Conservation (phyloP, 148 eudicot genomes). For the Rhododendron vialii region DNA sequence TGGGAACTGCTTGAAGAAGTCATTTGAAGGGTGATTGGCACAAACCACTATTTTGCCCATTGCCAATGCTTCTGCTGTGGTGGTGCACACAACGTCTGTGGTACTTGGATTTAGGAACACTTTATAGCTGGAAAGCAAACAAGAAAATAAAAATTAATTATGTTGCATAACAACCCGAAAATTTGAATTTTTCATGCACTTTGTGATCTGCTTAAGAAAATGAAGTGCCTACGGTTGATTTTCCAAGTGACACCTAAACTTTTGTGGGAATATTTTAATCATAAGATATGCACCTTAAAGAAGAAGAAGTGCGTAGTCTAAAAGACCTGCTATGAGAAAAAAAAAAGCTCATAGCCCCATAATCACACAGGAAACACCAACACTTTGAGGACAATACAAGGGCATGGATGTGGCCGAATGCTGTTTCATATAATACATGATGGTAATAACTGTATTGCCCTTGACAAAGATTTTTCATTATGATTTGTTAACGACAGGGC, state of each 20-base stretch:
- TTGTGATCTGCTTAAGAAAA: not conserved
- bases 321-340: not conserved
- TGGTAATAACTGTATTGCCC: not conserved
- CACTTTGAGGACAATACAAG: not conserved
- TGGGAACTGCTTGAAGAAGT: constrained; percentile 90
- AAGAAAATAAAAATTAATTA: not conserved
- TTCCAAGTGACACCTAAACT: not conserved
- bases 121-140: constrained; percentile 56
- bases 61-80: constrained; percentile 97
- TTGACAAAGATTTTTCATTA: not conserved
- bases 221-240: not conserved
- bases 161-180: not conserved
- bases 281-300: not conserved
- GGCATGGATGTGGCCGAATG: not conserved
- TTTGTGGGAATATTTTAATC: not conserved
- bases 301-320: not conserved
- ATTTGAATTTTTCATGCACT: not conserved
- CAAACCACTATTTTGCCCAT: constrained; percentile 96
- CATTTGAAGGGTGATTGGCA: constrained; percentile 89
- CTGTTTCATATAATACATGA: not conserved
- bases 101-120: constrained; percentile 97
- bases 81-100: constrained; percentile 94
- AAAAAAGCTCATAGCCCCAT: not conserved
- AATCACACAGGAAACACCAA: not conserved
- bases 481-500: not conserved